A percentile compares a stretch with the other conserved stretches of the same genome.
These are phyloP conservation scores for Arthrobotrys iridis DNA, from an alignment of 2,329 filamentous ascomycete genomes.

Conservation along the genomic window DNA sequence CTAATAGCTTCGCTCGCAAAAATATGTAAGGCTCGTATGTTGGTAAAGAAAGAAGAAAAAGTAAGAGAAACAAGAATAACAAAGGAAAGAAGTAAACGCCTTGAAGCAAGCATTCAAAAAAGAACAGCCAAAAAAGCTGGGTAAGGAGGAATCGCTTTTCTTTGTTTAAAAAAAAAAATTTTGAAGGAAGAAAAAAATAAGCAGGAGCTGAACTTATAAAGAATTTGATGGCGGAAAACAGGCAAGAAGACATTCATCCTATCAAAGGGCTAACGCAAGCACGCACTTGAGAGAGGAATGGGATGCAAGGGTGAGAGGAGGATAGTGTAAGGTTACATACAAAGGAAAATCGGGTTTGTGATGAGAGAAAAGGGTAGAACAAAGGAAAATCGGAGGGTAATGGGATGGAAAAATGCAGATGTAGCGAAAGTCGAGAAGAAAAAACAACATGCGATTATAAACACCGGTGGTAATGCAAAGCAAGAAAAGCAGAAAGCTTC, in stretches of 20 bases:
- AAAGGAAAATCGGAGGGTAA: slow-evolving; percentile 20
- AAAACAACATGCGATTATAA: slow-evolving; percentile 47
- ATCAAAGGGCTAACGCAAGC: slow-evolving; percentile 23
- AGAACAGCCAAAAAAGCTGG: slow-evolving; percentile 35
- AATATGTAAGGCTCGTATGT: neutral
- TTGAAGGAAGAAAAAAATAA: neutral
- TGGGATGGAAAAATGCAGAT: slow-evolving; percentile 15
- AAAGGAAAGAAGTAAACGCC: slow-evolving; percentile 42
- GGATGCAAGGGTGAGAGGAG: slow-evolving; percentile 36
- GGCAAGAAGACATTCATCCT: slow-evolving; percentile 10
- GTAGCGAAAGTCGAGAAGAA: slow-evolving; percentile 55
- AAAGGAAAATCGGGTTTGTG: slow-evolving; percentile 22
- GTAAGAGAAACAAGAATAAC: neutral
- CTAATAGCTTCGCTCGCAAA: neutral
- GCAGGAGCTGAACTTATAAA: neutral
- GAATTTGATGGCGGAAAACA: neutral
- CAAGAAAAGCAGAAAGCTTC: slow-evolving; percentile 51
- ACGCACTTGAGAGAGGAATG: slow-evolving; percentile 21
- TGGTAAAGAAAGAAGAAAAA: neutral
- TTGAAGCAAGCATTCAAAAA: slow-evolving; percentile 54
- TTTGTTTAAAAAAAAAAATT: neutral
- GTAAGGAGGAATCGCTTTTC: slow-evolving; percentile 16
- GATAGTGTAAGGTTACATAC: slow-evolving; percentile 37
- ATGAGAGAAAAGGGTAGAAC: slow-evolving; percentile 32
- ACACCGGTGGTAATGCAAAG: slow-evolving; percentile 55